Evolutionary conservation across 1,284 basidiomycete species (phyloP), one percentile per base, ranked within the genome.

Genomic region (Heimioporus retisporus): DNA sequence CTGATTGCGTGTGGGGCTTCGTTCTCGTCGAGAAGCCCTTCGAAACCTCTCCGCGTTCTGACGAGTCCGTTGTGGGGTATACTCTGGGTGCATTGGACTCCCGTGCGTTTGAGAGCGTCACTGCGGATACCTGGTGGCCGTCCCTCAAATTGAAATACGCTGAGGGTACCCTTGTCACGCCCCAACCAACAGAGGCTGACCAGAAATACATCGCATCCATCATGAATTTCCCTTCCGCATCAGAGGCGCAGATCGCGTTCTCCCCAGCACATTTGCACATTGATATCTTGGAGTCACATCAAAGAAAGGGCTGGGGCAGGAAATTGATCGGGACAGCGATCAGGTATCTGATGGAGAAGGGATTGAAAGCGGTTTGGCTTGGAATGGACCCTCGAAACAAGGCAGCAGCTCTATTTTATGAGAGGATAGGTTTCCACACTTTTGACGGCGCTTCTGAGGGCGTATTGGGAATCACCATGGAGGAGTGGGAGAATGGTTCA

Each of bases 1-100:
- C 61, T 13, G 86, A 86, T 18, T 84, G 83, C 44, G 88, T 90
- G 40, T 93, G 87, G 84, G 92, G 86, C 16, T 94, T 92, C 77
- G 91, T 94, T 42, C 79, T 94, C 74, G 88, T 88, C 61, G 89
- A 91, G 60, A 81, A 83, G 60, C 69, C 70, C 16, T 75, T 69
- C 35, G 75, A 80, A 42, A 54, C 59, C 50, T 75, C 72, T 35
- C 66, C 68, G 23, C 65, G 69, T 21, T 78, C 73, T 28, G 75
- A 80, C 31, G 81, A 77, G 59, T 65, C 65, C 14, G 65, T 78
- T 23, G 76, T 78, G 31, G 76, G 79, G 18, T 78, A 78, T 31
- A 64, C 56, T 16, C 54, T 78, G 8, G 76, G 76, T 44, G 69
- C 76, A 23, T 54, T 73, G 14, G 76, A 80, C 65, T 70, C 76